These are phyloP conservation scores for Quercus lobata DNA, from an alignment of 331 rosid genomes.

Conservation along the genomic window DNA sequence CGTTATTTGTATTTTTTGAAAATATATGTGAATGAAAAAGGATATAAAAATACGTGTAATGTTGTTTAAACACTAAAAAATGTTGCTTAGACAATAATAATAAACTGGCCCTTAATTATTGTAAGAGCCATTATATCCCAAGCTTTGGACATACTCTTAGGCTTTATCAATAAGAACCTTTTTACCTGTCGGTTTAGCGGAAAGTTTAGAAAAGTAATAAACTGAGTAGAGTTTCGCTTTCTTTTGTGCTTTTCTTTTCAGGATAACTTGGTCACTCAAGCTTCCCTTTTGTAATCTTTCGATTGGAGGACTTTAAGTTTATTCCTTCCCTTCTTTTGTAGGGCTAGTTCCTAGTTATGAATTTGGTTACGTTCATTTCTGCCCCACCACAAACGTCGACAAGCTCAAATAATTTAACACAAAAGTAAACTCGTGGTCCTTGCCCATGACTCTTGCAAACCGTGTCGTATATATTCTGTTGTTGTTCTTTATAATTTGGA, in stretches of 20 bases:
- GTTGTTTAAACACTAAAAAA: no score
- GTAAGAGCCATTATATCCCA: slow-evolving; percentile 15
- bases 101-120: neutral
- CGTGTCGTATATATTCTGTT: neutral
- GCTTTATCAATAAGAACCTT: slow-evolving; percentile 22
- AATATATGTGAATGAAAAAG: fast-evolving
- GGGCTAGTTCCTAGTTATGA: neutral
- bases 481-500: neutral
- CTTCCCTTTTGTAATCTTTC: slow-evolving; percentile 21
- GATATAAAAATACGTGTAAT: fast-evolving
- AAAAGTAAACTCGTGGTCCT: neutral
- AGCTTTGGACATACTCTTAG: slow-evolving; percentile 25
- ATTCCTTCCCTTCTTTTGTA: slow-evolving; percentile 37
- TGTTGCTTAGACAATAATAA: fast-evolving
- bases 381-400: neutral
- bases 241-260: slow-evolving; percentile 22
- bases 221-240: slow-evolving; percentile 21
- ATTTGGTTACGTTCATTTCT: neutral
- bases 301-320: slow-evolving; percentile 16
- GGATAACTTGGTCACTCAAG: slow-evolving; percentile 35
- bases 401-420: neutral
- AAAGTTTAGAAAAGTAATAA: slow-evolving; percentile 31
- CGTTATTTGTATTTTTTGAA: fast-evolving
- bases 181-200: slow-evolving; percentile 8
- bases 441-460: neutral